Evolutionary conservation across 179 eudicot species (phyloP).

Genomic region (Pouteria campechiana): DNA sequence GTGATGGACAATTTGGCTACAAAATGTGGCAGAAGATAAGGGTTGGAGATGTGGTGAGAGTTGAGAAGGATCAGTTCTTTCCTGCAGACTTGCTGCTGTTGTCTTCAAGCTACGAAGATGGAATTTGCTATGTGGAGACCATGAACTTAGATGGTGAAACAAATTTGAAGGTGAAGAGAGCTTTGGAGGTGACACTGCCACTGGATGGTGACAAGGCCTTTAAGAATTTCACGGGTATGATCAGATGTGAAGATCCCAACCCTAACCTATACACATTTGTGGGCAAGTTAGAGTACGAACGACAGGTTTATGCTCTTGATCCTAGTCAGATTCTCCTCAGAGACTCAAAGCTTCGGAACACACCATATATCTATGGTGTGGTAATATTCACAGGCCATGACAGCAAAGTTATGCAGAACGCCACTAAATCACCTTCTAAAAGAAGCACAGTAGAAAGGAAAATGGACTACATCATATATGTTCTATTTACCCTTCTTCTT

Average conservation of each 20-base stretch:
- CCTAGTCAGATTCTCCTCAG: conserved; percentile 49
- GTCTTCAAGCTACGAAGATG: conserved; percentile 50
- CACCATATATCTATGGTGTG: conserved; percentile 45
- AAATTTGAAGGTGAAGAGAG: conserved; percentile 36
- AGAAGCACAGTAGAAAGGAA: conserved; percentile 52
- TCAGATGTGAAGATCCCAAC: conserved; percentile 47
- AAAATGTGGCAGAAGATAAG: conserved; percentile 44
- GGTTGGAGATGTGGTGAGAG: conserved; percentile 50
- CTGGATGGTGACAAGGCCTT: conserved; percentile 28
- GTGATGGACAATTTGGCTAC: conserved; percentile 22
- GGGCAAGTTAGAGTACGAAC: conserved; percentile 39
- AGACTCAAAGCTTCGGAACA: conserved; percentile 58
- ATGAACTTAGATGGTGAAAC: conserved; percentile 58
- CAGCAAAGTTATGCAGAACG: conserved; percentile 60
- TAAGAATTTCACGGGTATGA: conserved; percentile 23
- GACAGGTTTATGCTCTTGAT: conserved; percentile 34
- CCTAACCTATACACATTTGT: conserved; percentile 41
- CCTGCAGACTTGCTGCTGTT: conserved; percentile 54
- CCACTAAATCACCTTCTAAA: conserved; percentile 50
- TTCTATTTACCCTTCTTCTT: conserved; percentile 36
- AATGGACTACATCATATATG: conserved; percentile 52
- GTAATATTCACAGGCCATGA: conserved; percentile 54
- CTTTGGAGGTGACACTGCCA: conserved; percentile 33
- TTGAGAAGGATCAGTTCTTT: conserved; percentile 47
- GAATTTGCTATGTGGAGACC: conserved; percentile 56